Base-by-base conservation (phyloP, 495 filamentous ascomycete species). In the Hypoxylon fuscum region DNA sequence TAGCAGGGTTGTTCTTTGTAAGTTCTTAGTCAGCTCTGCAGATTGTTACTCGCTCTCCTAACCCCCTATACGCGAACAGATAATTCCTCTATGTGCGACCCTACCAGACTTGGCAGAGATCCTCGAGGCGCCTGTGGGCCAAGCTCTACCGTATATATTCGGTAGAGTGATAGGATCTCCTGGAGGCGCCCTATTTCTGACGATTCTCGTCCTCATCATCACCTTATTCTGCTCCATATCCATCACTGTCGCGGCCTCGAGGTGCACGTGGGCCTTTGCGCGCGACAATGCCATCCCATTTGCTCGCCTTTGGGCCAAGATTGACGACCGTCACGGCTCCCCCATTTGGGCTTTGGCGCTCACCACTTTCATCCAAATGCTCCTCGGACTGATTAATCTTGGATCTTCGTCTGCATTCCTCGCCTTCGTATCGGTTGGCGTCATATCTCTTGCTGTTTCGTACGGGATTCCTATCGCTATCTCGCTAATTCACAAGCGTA, bases 141-240 rank as follows among this genome's bases (percentile, higher is more conserved):
- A 85, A 59, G 82, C 83, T 1, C 79, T 85, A 22, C 79, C 75
- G 4, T 74, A 77, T 22, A 64, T 85, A 45, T 84, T 86, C 68
- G 83, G 82, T 51, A 76, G 56, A 10, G 81, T 81, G 9, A 82
- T 80, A 17, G 83, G 81, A 5, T 76, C 76, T 11, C 74, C 80
- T 12, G 79, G 68, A 17, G 88, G 87, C 17, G 88, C 86, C 2
- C 87, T 91, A 45, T 88, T 83, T 0, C 76, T 91, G 1, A 80
- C 89, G 2, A 83, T 91, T 64, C 74, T 90, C 5, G 82, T 90
- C 53, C 80, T 91, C 31, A 85, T 87, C 6, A 87, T 90, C 41
- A 69, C 79, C 2, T 76, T 84, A 55, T 83, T 85, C 55, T 80
- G 80, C 25, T 82, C 81, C 20, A 73, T 81, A 27, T 82, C 81